Base-by-base conservation (phyloP, 495 filamentous ascomycete species). In the Daldinia vernicosa region DNA sequence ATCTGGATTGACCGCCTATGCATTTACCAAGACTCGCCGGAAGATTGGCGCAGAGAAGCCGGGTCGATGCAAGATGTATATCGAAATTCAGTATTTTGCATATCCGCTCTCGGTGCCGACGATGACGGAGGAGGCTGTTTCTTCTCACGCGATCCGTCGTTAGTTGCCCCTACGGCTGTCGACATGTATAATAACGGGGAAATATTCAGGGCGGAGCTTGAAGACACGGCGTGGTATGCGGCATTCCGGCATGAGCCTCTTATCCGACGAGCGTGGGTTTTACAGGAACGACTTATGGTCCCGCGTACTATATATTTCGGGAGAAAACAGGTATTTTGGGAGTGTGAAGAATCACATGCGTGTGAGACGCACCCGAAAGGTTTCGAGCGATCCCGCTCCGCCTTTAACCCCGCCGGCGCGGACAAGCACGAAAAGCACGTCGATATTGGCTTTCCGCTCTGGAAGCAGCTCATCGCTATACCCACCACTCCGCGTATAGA, bases 291-390 rank as follows among this genome's bases (percentile, higher is more conserved):
- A 4, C 37, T 64, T 17, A 55, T 64, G 51, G 54, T 52, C 22
- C 61, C 61, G 24, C 61, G 61, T 8, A 64, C 61, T 15, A 43
- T 64, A 28, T 27, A 74, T 8, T 35, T 74, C 69, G 24, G 51
- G 28, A 55, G 39, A 1, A 45, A 56, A 33, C 51, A 64, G 39
- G 51, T 64, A 1, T 55, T 45, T 32, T 80, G 19, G 62, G 76
- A 17, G 22, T 64, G 61, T 79, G 14, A 17, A 22, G 17, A 22
- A 9, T 45, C 7, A 9, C 17, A 45, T 45, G 40, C 40, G 6
- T 45, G 40, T 19, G 40, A 45, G 40, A 45, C 40, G 17, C 40
- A 45, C 11, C 40, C 17, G 40, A 45, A 11, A 9, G 40, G 40
- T 9, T 45, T 19, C 17, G 40, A 8, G n/a, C 17, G n/a, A 19